Base-by-base conservation (phyloP, 495 filamentous ascomycete species). In the Neurospora tetrasperma region DNA sequence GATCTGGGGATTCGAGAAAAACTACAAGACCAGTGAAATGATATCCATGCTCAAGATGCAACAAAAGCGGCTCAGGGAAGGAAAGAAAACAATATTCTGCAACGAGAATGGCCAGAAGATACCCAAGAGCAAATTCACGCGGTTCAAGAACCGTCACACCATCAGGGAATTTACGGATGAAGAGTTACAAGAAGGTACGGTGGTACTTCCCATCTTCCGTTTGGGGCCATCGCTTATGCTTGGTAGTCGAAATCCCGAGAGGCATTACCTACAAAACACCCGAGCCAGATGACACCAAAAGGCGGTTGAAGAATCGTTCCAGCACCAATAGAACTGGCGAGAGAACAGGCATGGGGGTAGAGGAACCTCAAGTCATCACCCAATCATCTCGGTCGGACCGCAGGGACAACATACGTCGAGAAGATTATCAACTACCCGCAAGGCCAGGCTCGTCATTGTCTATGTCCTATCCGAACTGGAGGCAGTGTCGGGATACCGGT, bases 1-100 rank as follows among this genome's bases (percentile, higher is more conserved):
- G n/a, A 44, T 2, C 0, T 82, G 79, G 79, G 71, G 74, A 2
- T 27, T 80, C 42, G 71, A 69, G 4, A 82, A 82, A 70, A 80
- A 82, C 42, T 71, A 76, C 76, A 75, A 48, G 0, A 72, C 70
- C 16, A 10, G 74, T 9, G 76, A 80, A 11, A 75, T 76, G 70
- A 73, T 70, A 9, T 73, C 73, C 3, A 79, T 82, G 75, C 12
- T 79, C 7, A 38, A 40, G 4, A 78, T 82, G 3, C 71, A 69
- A 39, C 46, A 71, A 70, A 71, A n/a, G 20, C 76, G 79, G 2
- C 74, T 71, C 27, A 12, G 69, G 4, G 0, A 5, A 8, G 70
- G 72, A 2, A 74, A 75, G 46, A 79, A 77, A 46, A 70, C 71
- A 0, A 78, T 76, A 0, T 3, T 31, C 2, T 80, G 80, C 48